phyloP scores from a whole-genome alignment of 352 stramenopile genomes.

The Phytopythium oedochilum region DNA sequence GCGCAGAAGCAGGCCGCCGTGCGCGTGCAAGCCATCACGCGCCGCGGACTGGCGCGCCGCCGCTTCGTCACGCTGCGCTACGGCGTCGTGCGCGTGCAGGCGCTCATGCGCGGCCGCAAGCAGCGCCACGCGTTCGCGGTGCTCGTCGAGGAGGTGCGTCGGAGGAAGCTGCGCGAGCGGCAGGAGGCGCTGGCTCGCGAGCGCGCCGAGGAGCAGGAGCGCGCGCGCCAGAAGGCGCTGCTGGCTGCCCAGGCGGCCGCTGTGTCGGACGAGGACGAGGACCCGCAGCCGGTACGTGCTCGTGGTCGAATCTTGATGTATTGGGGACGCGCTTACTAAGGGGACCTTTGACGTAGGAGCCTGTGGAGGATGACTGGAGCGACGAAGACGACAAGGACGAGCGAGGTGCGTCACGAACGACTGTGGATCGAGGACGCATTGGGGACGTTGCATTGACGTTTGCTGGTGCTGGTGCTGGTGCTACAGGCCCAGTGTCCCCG shows the following conservation, averaged over 20 bases:
- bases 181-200: constrained; percentile 21
- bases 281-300: constrained; percentile 58
- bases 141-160: constrained; percentile 39
- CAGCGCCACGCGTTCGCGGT: constrained; percentile 52
- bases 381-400: constrained; percentile 64
- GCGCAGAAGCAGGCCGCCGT: constrained; percentile 36
- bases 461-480: neutral
- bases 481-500: constrained; percentile 42
- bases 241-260: constrained; percentile 33
- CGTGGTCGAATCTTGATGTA: neutral
- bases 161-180: constrained; percentile 24
- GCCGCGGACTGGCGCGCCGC: constrained; percentile 27
- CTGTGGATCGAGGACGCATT: neutral
- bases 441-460: neutral
- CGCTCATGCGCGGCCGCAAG: constrained; percentile 45
- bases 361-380: constrained; percentile 81
- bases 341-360: constrained; percentile 62
- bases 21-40: constrained; percentile 44
- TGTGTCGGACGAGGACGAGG: constrained; percentile 13
- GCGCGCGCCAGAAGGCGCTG: constrained; percentile 30
- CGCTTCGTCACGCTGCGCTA: constrained; percentile 43
- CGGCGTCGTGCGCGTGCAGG: constrained; percentile 51
- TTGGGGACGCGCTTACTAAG: constrained; percentile 32
- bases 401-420: constrained; percentile 11
- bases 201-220: constrained; percentile 29